Conservation (phyloP, 164 flowering plant genomes). For the Liriodendron chinense region DNA sequence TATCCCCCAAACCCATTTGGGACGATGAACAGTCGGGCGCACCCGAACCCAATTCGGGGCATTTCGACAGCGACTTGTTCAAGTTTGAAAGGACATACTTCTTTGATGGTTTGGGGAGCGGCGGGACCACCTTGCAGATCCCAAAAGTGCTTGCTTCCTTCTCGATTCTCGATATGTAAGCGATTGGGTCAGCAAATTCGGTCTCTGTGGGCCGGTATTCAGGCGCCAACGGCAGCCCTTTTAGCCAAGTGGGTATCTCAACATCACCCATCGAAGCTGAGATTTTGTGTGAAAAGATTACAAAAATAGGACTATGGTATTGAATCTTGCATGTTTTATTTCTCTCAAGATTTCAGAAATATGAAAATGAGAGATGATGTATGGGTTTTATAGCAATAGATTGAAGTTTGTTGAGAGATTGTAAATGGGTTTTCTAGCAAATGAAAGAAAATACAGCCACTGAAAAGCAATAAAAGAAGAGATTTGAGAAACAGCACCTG, state of each 20-base stretch:
- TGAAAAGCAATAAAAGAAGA: conserved; percentile 2
- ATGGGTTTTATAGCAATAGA: conserved; percentile 10
- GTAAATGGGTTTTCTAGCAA: conserved; percentile 1
- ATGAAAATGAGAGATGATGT: neutral
- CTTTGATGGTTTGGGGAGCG: conserved; percentile 87
- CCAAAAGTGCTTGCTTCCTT: conserved; percentile 93
- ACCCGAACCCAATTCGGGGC: conserved; percentile 54
- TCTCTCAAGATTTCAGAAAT: neutral
- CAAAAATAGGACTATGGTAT: neutral
- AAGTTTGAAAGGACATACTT: conserved; percentile 64
- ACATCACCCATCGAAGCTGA: conserved; percentile 53
- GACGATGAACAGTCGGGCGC: conserved; percentile 9
- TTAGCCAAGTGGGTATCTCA: conserved; percentile 77
- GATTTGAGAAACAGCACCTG: conserved; percentile 24
- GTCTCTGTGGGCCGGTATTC: conserved; percentile 86
- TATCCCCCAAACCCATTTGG: conserved; percentile 22
- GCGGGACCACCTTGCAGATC: conserved; percentile 91
- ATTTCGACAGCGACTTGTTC: conserved; percentile 66
- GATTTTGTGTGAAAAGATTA: neutral
- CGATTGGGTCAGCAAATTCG: conserved; percentile 97
- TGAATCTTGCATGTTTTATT: neutral
- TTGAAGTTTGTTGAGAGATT: conserved; percentile 3
- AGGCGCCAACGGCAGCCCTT: conserved; percentile 83
- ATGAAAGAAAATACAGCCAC: neutral
- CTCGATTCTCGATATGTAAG: conserved; percentile 94